These are phyloP conservation scores for Globisporangium parvum DNA, from an alignment of 352 stramenopile species.

Conservation along the genomic window DNA sequence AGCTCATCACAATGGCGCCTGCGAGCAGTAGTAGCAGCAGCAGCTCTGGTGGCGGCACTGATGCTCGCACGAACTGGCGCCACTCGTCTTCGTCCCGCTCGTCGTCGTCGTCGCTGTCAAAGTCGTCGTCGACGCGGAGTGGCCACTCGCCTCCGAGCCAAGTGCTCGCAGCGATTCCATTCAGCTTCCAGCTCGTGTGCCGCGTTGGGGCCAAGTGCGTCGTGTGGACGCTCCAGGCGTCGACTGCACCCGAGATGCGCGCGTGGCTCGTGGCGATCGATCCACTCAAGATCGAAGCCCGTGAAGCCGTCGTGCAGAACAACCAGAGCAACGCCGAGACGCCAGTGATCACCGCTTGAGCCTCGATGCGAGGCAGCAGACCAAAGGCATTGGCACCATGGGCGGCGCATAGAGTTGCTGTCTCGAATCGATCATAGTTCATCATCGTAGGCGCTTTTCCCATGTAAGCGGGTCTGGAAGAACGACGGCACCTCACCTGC, in stretches of 20 bases:
- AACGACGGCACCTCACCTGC: too few species aligned
- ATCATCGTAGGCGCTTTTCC: too few species aligned
- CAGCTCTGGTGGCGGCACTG: neutral
- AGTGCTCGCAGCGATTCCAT: conserved; percentile 26
- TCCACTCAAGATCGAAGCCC: conserved; percentile 54
- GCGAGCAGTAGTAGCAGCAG: too few species aligned
- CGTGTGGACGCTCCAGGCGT: conserved; percentile 74
- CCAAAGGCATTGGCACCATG: too few species aligned
- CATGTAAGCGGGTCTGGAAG: too few species aligned
- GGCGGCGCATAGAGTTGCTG: too few species aligned
- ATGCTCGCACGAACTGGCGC: neutral
- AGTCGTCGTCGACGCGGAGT: neutral
- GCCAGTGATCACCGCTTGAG: conserved; percentile 22
- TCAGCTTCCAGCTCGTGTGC: conserved; percentile 69
- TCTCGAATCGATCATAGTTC: too few species aligned
- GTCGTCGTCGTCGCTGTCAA: conserved; percentile 6
- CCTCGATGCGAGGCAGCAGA: too few species aligned
- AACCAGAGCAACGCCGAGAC: conserved; percentile 15
- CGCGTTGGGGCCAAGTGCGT: conserved; percentile 39
- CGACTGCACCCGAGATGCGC: conserved; percentile 51
- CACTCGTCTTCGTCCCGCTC: conserved; percentile 6
- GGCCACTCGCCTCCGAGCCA: neutral
- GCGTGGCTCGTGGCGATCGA: conserved; percentile 70
- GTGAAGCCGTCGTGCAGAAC: conserved; percentile 15
- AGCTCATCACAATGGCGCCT: conserved; percentile 30